phyloP scores from a whole-genome alignment of 1,139 yeast genomes.

The Scheffersomyces segobiensis region DNA sequence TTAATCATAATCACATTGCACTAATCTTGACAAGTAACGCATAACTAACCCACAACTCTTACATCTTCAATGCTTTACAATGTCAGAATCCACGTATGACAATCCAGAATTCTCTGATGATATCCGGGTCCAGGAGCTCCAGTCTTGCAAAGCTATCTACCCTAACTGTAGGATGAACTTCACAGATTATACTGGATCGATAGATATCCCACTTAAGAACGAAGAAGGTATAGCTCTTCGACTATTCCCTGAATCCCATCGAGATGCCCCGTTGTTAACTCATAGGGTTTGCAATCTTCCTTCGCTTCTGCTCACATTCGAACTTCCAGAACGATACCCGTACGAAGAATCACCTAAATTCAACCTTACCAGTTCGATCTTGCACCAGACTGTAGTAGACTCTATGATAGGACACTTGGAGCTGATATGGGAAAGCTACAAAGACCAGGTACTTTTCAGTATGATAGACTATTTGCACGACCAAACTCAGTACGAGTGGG shows the following conservation, averaged over 20 bases:
- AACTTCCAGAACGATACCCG: slow-evolving; percentile 30
- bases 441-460: slow-evolving; percentile 45
- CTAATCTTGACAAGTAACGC: not conserved
- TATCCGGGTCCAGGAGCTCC: slow-evolving; percentile 41
- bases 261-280: slow-evolving; percentile 5
- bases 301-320: slow-evolving; percentile 27
- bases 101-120: slow-evolving; percentile 21
- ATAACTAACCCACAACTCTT: not conserved
- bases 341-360: slow-evolving; percentile 29
- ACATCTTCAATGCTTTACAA: not conserved
- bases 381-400: slow-evolving; percentile 16
- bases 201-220: slow-evolving; percentile 26
- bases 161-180: slow-evolving; percentile 40
- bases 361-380: slow-evolving; percentile 17
- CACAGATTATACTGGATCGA: slow-evolving; percentile 18
- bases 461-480: slow-evolving; percentile 47
- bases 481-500: slow-evolving; percentile 15
- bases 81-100: not conserved
- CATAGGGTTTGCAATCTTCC: slow-evolving; percentile 26
- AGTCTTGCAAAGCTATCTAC: slow-evolving; percentile 49
- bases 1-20: not conserved
- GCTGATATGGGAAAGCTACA: slow-evolving; percentile 37
- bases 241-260: not conserved
- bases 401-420: slow-evolving; percentile 19
- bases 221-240: slow-evolving; percentile 16